Evolutionary conservation across 345 rosid genomes (phyloP), one percentile per base, ranked within the genome.

Genomic region (Chamaenerion angustifolium): DNA sequence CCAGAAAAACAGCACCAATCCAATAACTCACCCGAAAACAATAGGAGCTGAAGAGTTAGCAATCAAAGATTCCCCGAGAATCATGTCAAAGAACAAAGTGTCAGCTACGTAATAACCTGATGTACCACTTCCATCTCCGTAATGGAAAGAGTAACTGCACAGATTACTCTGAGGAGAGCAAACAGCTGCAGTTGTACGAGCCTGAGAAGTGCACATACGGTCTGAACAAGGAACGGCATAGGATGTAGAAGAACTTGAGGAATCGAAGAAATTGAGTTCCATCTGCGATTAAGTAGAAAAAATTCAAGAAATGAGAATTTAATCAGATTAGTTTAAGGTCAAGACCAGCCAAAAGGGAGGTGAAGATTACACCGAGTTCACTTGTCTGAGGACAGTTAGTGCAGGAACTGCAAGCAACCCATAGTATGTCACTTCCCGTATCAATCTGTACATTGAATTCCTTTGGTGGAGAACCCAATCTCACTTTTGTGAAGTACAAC

Each of bases 361-460:
- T 7, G 37, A 31, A 50, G 40, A 64, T 76, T 71, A 83, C 97
- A 64, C 94, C 88, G 45, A 89, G 90, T 63, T 81, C 97, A 70
- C 95, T 85, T 45, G 85, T 59, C 42, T 63, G 77, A 23, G 97
- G 97, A 56, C 95, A 89, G 58, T 85, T 68, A 58, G 49, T 66
- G 72, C 97, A 85, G 50, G 93, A 70, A 65, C 70, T 69, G 61
- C 97, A 89, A 66, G 77, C 63, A 31, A 89, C 85, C 97, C 97
- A 89, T 64, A 89, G 67, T 55, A 85, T 76, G 40, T 89, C 93
- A 25, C 97, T 89, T 68, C 97, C 95, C 6, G 95, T 89, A 69
- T 89, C 97, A 67, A 89, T 89, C 77, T 89, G 95, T 71, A 85
- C 94, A 64, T 76, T 85, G 77, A 82, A 89, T 49, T 79, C 97